Base-by-base conservation (phyloP, 495 filamentous ascomycete species). In the Daldinia grandis region DNA sequence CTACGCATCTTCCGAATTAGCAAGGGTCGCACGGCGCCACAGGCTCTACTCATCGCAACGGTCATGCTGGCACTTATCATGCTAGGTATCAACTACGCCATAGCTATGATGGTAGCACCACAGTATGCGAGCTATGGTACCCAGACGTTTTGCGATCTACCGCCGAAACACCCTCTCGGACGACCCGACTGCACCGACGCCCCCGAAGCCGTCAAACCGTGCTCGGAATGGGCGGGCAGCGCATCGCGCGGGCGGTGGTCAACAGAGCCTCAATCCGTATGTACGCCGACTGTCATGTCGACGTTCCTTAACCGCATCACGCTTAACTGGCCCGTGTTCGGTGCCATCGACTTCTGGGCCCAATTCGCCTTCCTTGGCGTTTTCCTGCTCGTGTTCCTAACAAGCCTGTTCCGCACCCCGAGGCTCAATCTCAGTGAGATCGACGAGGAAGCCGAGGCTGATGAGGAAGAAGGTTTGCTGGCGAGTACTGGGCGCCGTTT, bases 281-380 rank as follows among this genome's bases (percentile, higher is more conserved):
- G 95, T 82, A 98, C 93, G 15, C 93, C 95, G 0, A 95, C 87
- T 50, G 89, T 98, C 51, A 90, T 91, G 71, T 94, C 91, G 62
- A 97, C 92, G 0, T 97, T 99, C 81, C 82, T 98, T 59, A 97
- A 99, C 76, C 89, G 94, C 31, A 86, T 98, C 38, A 96, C 92
- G n/a, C 82, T 98, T 66, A 95, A 95, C 80, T 99, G 93, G 84
- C 95, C 96, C 15, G 92, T 97, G 75, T 97, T 99, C 79, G 95
- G 95, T n/a, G 91, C 88, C 35, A 83, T 98, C 12, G 86, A 91
- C 64, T 99, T 98, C 81, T 98, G 94, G 94, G 92, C 92, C 0
- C 96, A 98, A 76, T 97, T 97, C 73, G 89, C 84, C 12, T 98
- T 98, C 80, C 79, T 98, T 50, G 93, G 83, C 19, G 82, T 97